These are phyloP conservation scores for Candida rishiriensis DNA, from an alignment of 805 yeast species.

Conservation along the genomic window DNA sequence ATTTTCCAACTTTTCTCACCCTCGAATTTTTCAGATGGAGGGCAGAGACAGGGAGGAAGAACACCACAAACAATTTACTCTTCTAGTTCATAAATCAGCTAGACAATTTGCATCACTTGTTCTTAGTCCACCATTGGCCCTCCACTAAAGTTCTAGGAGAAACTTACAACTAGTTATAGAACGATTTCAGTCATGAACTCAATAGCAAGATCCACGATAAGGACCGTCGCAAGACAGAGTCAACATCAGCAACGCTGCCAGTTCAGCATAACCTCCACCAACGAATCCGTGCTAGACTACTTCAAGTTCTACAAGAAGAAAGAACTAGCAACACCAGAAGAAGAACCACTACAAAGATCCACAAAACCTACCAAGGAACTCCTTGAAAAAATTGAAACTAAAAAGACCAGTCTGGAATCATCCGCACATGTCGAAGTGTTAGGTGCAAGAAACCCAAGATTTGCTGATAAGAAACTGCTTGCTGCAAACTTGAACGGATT, in stretches of 20 bases:
- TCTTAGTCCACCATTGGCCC: too few relatives aligned
- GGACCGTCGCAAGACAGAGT: background rate
- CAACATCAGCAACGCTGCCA: conserved; percentile 7
- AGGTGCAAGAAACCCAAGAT: conserved; percentile 27
- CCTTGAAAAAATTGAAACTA: conserved; percentile 26
- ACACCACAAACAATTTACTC: too few relatives aligned
- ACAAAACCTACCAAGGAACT: conserved; percentile 23
- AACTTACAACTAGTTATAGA: too few relatives aligned
- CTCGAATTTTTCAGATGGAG: too few relatives aligned
- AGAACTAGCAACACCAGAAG: conserved; percentile 2
- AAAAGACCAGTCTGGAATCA: conserved; percentile 11
- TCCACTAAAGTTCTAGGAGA: too few relatives aligned
- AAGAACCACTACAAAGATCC: conserved; percentile 10
- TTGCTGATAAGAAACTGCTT: conserved; percentile 18
- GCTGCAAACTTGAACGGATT: conserved; percentile 27
- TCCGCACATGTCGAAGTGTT: conserved; percentile 23
- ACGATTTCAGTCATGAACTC: background rate
- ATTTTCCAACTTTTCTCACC: too few relatives aligned
- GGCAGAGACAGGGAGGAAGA: too few relatives aligned
- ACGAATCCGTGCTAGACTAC: conserved; percentile 27
- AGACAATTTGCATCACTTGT: too few relatives aligned
- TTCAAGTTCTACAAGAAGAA: conserved; percentile 28
- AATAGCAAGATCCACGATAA: background rate
- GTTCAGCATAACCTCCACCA: background rate
- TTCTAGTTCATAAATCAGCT: too few relatives aligned